phyloP scores from a whole-genome alignment of 768 basidiomycete species.

The Russula compacta region DNA sequence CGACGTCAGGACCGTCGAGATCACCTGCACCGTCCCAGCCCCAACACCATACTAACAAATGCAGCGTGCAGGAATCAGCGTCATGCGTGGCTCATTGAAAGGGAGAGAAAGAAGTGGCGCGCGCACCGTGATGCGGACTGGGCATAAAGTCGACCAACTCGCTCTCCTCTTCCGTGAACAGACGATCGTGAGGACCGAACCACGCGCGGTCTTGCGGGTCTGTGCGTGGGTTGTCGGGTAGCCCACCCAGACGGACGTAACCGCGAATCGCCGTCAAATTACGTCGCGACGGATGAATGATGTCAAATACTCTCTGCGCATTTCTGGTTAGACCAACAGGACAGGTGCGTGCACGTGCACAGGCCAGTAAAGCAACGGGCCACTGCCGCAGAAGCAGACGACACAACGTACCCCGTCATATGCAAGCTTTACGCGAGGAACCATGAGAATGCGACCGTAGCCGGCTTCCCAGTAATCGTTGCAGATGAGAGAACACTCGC shows the following conservation, averaged over 20 bases:
- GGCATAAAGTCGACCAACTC: conserved; percentile 65
- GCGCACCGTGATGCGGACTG: conserved; percentile 82
- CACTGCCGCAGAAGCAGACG: neutral
- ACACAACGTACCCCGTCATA: conserved; percentile 66
- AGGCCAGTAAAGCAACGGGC: neutral
- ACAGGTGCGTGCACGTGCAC: neutral
- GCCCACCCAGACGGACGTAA: conserved; percentile 89
- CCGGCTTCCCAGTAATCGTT: conserved; percentile 98
- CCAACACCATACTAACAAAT: conserved; percentile 89
- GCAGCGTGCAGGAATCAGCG: neutral
- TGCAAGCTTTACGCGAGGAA: conserved; percentile 90
- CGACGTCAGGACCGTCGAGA: conserved; percentile 94
- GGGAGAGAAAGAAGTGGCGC: neutral
- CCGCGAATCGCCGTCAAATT: conserved; percentile 96
- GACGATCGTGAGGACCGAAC: conserved; percentile 94
- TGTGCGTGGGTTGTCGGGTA: conserved; percentile 90
- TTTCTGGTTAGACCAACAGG: neutral
- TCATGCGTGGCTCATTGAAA: neutral
- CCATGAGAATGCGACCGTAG: conserved; percentile 96
- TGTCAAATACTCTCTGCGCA: conserved; percentile 79
- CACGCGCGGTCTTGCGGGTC: conserved; percentile 97
- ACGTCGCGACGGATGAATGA: conserved; percentile 82
- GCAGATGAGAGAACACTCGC: conserved; percentile 93
- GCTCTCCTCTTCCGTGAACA: conserved; percentile 85
- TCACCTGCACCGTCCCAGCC: conserved; percentile 99